Conservation (phyloP, 257 asterid species). For the Henckelia pumila region DNA sequence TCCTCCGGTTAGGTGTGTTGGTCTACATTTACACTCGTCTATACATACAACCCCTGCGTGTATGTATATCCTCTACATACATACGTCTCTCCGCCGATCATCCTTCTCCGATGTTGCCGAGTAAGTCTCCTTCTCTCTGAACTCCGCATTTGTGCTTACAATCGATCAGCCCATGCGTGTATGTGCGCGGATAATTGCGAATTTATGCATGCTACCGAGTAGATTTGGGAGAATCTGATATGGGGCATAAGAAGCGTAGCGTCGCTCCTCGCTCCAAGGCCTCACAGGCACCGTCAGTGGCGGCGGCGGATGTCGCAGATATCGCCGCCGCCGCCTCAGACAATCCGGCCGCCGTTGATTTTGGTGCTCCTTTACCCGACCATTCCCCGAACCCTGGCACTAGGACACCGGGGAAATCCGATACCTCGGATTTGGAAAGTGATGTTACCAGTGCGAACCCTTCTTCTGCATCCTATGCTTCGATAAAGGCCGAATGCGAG, state of each 20-base stretch:
- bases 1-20: slow-evolving; percentile 22
- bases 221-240: slow-evolving; percentile 26
- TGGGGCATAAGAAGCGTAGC: slow-evolving; percentile 51
- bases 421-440: slow-evolving; percentile 15
- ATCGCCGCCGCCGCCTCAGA: neutral
- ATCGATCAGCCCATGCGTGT: neutral
- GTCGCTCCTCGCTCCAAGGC: slow-evolving; percentile 47
- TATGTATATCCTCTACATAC: slow-evolving; percentile 6
- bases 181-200: slow-evolving; percentile 12
- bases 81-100: slow-evolving; percentile 28
- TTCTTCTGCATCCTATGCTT: slow-evolving; percentile 31
- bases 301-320: slow-evolving; percentile 14
- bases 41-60: neutral
- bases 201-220: slow-evolving; percentile 40
- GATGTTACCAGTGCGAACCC: slow-evolving; percentile 13
- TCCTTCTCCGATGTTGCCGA: slow-evolving; percentile 20
- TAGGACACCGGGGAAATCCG: slow-evolving; percentile 21
- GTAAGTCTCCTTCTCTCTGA: slow-evolving; percentile 23
- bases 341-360: slow-evolving; percentile 7
- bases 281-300: slow-evolving; percentile 22
- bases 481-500: slow-evolving; percentile 63
- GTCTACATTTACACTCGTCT: slow-evolving; percentile 20
- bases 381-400: slow-evolving; percentile 2
- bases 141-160: slow-evolving; percentile 9
- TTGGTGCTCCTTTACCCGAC: slow-evolving; percentile 19